These are phyloP conservation scores for Chaetoscypha palmicola DNA, from an alignment of 2,329 filamentous ascomycete genomes.

Conservation along the genomic window DNA sequence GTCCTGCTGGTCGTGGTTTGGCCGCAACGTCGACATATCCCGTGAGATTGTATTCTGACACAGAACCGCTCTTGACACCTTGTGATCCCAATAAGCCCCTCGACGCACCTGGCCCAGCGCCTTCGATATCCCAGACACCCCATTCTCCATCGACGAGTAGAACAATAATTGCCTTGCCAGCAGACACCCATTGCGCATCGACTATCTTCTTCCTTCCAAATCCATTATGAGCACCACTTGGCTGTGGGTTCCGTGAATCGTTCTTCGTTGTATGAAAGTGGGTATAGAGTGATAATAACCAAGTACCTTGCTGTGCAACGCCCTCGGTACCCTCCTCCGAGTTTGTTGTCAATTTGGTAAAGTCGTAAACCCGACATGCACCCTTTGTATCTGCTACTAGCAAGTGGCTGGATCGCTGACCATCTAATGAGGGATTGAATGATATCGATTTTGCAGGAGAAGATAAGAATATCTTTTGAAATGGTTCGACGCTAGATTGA, in stretches of 20 bases:
- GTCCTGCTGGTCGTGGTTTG: slow-evolving; percentile 20
- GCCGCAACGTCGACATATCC: slow-evolving; percentile 54
- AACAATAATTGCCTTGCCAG: slow-evolving; percentile 51
- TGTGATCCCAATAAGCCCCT: slow-evolving; percentile 34
- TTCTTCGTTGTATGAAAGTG: slow-evolving; percentile 24
- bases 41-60: slow-evolving; percentile 50
- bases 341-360: slow-evolving; percentile 44
- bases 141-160: slow-evolving; percentile 58
- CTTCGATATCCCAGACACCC: slow-evolving; percentile 62
- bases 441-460: slow-evolving; percentile 48
- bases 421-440: slow-evolving; percentile 47
- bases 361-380: slow-evolving; percentile 57
- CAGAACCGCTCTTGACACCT: slow-evolving; percentile 46
- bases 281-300: slow-evolving; percentile 55
- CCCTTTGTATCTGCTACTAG: slow-evolving; percentile 49
- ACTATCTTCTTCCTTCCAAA: slow-evolving; percentile 51
- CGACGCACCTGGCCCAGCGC: slow-evolving; percentile 43
- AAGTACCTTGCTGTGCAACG: slow-evolving; percentile 48
- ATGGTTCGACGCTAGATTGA: slow-evolving; percentile 38
- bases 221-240: slow-evolving; percentile 42
- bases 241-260: slow-evolving; percentile 33
- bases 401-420: slow-evolving; percentile 45
- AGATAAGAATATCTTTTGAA: slow-evolving; percentile 54
- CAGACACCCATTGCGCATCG: slow-evolving; percentile 54
- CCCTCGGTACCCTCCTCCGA: slow-evolving; percentile 43